Base-by-base conservation (phyloP, 2,329 filamentous ascomycete genomes). In the Fusarium sp. region DNA sequence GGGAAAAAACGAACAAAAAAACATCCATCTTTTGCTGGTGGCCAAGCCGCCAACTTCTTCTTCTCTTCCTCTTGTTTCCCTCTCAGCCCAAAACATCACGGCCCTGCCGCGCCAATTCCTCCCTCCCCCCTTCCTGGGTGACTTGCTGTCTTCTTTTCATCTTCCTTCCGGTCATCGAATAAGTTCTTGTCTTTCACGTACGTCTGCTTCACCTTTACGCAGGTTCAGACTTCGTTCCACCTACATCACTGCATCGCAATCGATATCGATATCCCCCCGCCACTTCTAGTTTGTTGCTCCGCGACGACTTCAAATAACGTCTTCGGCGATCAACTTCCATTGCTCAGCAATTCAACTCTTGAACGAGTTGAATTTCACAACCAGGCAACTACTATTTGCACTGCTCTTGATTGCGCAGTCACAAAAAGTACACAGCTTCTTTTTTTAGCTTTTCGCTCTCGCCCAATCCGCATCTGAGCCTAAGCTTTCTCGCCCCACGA, bases 61-160 rank as follows among this genome's bases (percentile, higher is more conserved):
- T 53, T 68, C 56, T 60, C 62, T 59, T 69, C 62, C 55, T 72
- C 60, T 75, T 71, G 61, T 59, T 55, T 73, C 64, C 66, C 66
- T 67, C 72, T 62, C 72, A 74, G 71, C 75, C 72, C 72, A 76
- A 73, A 75, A 75, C 73, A 75, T 74, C 70, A 77, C 75, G 81
- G 80, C 81, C 78, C 80, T 80, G 81, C 81, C 80, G 80, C 78
- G 81, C 77, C 82, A 83, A 83, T 80, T 73, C 74, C 70, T 74
- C 63, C 55, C 59, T 63, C 64, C 69, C 76, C 70, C 40, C 46
- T 45, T 71, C 70, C 70, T 78, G 80, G 81, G 81, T 80, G 79
- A 68, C 79, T 79, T 78, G 74, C 75, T 74, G 74, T 78, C 76
- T 76, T 75, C 72, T 70, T 72, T 77, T 76, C 69, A 74, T 76